Evolutionary conservation across 225 moss, liverwort and hornwort species (phyloP).

Genomic region (Sphagnum contortum): DNA sequence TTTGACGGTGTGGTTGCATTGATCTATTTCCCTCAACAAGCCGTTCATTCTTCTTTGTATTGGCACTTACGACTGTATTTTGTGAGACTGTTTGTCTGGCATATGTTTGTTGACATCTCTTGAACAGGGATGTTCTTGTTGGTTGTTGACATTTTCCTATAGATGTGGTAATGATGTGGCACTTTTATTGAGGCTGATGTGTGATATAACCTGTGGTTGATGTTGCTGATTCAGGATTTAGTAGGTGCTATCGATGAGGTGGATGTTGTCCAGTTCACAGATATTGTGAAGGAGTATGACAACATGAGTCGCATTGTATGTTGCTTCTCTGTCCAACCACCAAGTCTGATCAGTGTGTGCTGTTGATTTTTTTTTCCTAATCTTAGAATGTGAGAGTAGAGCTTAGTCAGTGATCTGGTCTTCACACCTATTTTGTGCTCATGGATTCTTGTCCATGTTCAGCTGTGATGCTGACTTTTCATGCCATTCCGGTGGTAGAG

Average conservation of each 20-base stretch:
- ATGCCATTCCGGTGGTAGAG: too few relatives aligned
- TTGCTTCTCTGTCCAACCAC: neutral
- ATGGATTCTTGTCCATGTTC: neutral
- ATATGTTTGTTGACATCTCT: neutral
- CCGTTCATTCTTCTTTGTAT: neutral
- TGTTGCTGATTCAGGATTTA: slow-evolving; percentile 43
- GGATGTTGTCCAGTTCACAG: slow-evolving; percentile 76
- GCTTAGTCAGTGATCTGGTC: neutral
- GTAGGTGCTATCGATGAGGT: slow-evolving; percentile 54
- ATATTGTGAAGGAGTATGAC: slow-evolving; percentile 92
- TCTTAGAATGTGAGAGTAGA: neutral
- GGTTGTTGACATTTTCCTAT: neutral
- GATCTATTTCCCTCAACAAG: neutral
- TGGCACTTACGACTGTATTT: too few relatives aligned
- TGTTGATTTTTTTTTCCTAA: neutral
- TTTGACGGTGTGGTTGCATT: slow-evolving; percentile 44
- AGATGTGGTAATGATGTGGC: neutral
- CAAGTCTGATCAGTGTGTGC: neutral
- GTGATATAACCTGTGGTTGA: neutral
- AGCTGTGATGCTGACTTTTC: too few relatives aligned
- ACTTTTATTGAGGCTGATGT: neutral
- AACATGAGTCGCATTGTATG: slow-evolving; percentile 92
- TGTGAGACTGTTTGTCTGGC: neutral
- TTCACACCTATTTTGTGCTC: neutral
- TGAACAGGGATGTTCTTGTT: neutral